phyloP scores from a whole-genome alignment of 2,329 filamentous ascomycete genomes.

The Ramularia endophylla region DNA sequence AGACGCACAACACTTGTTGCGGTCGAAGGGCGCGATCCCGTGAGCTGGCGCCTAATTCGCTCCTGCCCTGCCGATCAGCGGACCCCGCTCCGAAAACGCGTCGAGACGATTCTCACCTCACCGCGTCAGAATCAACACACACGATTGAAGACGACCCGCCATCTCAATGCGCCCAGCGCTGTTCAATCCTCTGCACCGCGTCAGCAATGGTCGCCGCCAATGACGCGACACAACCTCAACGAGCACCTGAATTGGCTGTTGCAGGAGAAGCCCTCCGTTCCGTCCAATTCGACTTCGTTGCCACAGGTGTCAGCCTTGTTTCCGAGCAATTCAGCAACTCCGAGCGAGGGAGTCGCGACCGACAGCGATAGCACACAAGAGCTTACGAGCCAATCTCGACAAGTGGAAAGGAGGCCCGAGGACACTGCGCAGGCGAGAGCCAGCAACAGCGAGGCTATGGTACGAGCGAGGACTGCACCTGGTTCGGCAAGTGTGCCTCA shows the following conservation, averaged over 20 bases:
- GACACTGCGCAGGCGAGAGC: conserved; percentile 2
- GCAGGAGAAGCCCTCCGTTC: conserved; percentile 40
- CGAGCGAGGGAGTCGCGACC: conserved; percentile 5
- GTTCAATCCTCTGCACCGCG: conserved; percentile 1
- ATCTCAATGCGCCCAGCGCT: conserved; percentile 2
- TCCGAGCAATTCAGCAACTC: conserved; percentile 5
- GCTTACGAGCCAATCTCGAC: not conserved
- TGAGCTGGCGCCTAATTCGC: too few relatives aligned
- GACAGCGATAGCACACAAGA: conserved; percentile 1
- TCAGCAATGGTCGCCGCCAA: conserved; percentile 27
- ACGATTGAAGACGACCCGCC: too few relatives aligned
- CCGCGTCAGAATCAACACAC: not conserved
- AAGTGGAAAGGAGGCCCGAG: conserved; percentile 1
- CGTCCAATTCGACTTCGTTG: conserved; percentile 19
- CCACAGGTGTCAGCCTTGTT: conserved; percentile 18
- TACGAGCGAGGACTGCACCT: conserved; percentile 38
- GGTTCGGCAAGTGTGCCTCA: conserved; percentile 35
- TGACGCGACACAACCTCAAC: conserved; percentile 46
- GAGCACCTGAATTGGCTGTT: conserved; percentile 46
- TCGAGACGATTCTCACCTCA: not conserved
- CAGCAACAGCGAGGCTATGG: conserved; percentile 33
- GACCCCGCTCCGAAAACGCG: not conserved
- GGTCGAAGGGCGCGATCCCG: not conserved
- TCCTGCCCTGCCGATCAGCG: too few relatives aligned
- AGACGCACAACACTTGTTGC: not conserved